These are phyloP conservation scores for Mycena belliarum DNA, from an alignment of 768 basidiomycete genomes.

Conservation along the genomic window DNA sequence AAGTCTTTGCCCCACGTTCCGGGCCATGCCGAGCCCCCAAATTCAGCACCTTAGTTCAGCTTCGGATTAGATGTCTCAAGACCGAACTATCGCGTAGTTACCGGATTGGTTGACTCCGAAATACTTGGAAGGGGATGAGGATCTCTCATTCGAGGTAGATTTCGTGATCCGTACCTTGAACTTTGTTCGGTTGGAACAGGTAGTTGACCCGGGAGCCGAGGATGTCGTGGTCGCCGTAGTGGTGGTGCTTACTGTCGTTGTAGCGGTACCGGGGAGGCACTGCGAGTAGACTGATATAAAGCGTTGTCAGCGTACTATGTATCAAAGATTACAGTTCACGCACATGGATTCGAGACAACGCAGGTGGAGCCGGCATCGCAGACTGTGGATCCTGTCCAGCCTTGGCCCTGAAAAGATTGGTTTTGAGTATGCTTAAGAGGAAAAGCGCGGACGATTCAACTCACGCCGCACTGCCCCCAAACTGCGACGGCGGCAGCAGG, in stretches of 20 bases:
- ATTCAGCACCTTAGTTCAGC: slow-evolving; percentile 44
- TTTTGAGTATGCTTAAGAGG: not conserved
- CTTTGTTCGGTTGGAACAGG: slow-evolving; percentile 42
- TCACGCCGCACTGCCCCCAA: slow-evolving; percentile 56
- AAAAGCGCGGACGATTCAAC: slow-evolving; percentile 19
- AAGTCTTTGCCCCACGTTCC: slow-evolving; percentile 42
- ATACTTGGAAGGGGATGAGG: slow-evolving; percentile 26
- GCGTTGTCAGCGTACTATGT: not conserved
- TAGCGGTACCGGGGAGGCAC: slow-evolving; percentile 33
- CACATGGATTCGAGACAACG: slow-evolving; percentile 43
- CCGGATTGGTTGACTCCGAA: slow-evolving; percentile 67
- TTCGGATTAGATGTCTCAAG: not conserved
- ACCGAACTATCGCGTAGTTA: not conserved
- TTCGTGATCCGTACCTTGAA: slow-evolving; percentile 43
- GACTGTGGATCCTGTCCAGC: slow-evolving; percentile 43
- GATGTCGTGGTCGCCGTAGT: slow-evolving; percentile 32
- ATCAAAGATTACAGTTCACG: slow-evolving; percentile 13
- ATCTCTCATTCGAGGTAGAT: too few species aligned
- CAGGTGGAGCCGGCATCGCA: slow-evolving; percentile 50
- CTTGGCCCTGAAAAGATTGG: slow-evolving; percentile 33
- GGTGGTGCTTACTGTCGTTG: slow-evolving; percentile 27
- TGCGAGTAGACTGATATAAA: slow-evolving; percentile 46
- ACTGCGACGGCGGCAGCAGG: slow-evolving; percentile 38
- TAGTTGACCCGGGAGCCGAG: slow-evolving; percentile 28
- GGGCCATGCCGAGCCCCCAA: slow-evolving; percentile 50